Conservation (phyloP, 2,329 filamentous ascomycete genomes). For the Nothopassalora personata region DNA sequence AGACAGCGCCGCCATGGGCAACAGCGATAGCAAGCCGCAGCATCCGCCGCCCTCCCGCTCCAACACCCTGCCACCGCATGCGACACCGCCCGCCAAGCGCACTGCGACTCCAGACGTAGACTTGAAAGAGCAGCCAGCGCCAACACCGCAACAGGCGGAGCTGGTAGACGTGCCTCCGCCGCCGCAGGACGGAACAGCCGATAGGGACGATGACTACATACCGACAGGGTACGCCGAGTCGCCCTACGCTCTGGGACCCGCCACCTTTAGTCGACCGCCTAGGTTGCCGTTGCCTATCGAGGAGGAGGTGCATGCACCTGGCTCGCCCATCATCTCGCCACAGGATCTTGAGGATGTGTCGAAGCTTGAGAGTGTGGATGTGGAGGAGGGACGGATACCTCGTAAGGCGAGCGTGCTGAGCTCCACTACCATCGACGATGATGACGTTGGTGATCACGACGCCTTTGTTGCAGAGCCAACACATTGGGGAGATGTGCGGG, state of each 20-base stretch:
- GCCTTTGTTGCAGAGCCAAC: slow-evolving; percentile 55
- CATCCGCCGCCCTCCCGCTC: slow-evolving; percentile 20
- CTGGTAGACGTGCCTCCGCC: slow-evolving; percentile 34
- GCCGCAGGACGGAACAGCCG: slow-evolving; percentile 13
- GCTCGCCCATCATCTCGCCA: slow-evolving; percentile 78
- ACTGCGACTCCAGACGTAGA: slow-evolving; percentile 8
- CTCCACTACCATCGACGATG: slow-evolving; percentile 63
- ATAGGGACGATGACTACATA: slow-evolving; percentile 20
- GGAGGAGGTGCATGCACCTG: slow-evolving; percentile 81
- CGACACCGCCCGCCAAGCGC: slow-evolving; percentile 12
- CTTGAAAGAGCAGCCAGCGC: slow-evolving; percentile 21
- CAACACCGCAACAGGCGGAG: slow-evolving; percentile 26
- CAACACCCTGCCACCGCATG: slow-evolving; percentile 21
- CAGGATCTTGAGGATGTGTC: slow-evolving; percentile 51
- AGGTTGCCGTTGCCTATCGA: slow-evolving; percentile 89
- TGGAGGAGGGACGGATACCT: slow-evolving; percentile 47
- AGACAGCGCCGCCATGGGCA: slow-evolving; percentile 21
- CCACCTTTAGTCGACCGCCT: slow-evolving; percentile 64
- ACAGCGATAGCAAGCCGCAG: slow-evolving; percentile 19
- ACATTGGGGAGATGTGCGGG: slow-evolving; percentile 69
- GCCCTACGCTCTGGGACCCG: slow-evolving; percentile 34
- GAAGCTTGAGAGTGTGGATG: slow-evolving; percentile 40
- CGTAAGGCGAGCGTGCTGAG: slow-evolving; percentile 53
- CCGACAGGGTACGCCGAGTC: slow-evolving; percentile 24
- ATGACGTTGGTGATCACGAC: slow-evolving; percentile 59